Conservation (phyloP, 2,329 filamentous ascomycete genomes). For the Uncinocarpus reesii region DNA sequence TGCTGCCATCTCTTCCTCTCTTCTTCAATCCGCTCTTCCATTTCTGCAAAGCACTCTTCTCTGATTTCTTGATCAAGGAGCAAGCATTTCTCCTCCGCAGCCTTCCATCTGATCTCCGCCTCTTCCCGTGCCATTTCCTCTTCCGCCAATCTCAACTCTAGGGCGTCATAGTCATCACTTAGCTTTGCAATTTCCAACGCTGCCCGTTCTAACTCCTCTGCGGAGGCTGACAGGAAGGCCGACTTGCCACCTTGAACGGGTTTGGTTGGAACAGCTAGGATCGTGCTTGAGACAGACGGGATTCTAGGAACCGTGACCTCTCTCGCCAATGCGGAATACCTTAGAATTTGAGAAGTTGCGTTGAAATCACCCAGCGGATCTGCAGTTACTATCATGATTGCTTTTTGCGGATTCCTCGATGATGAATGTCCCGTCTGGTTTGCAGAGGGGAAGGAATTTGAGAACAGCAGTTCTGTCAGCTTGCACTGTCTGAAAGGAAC, state of each 20-base stretch:
- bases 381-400: constrained; percentile 91
- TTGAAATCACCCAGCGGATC: constrained; percentile 92
- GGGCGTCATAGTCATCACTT: constrained; percentile 62
- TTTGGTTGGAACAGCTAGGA: constrained; percentile 35
- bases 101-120: constrained; percentile 62
- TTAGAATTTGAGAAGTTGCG: constrained; percentile 87
- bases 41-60: constrained; percentile 79
- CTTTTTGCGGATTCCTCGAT: constrained; percentile 57
- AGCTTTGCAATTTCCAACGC: constrained; percentile 73
- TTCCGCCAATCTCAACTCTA: constrained; percentile 57
- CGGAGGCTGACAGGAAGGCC: constrained; percentile 30
- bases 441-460: constrained; percentile 70
- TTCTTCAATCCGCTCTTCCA: constrained; percentile 63
- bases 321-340: constrained; percentile 83
- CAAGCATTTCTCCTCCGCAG: constrained; percentile 53
- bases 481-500: constrained; percentile 78
- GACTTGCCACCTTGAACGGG: constrained; percentile 29
- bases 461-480: constrained; percentile 72
- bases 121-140: constrained; percentile 61
- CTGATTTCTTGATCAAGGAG: constrained; percentile 74
- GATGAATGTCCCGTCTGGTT: constrained; percentile 38
- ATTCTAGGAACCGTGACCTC: constrained; percentile 87
- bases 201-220: constrained; percentile 70
- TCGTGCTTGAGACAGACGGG: constrained; percentile 68
- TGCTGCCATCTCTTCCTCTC: constrained; percentile 76